phyloP scores from a whole-genome alignment of 2,329 filamentous ascomycete species.

The Alternaria consortialis region DNA sequence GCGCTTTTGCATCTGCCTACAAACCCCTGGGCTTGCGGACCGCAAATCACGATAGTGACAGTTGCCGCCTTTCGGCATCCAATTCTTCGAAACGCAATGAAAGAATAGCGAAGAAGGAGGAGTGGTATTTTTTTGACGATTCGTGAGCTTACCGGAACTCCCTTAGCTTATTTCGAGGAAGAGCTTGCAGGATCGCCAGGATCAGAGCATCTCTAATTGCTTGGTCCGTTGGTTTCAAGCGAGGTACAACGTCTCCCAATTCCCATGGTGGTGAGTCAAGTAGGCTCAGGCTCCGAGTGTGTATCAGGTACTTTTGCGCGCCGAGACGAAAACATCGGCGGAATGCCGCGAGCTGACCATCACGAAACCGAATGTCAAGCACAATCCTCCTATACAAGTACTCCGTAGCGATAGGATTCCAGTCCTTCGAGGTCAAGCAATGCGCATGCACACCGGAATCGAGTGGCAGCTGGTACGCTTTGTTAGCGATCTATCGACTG shows the following conservation, averaged over 20 bases:
- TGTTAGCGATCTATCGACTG: background rate
- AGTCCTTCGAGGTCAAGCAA: conserved; percentile 9
- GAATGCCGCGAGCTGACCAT: conserved; percentile 8
- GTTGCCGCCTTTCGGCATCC: no score
- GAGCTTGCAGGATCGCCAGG: conserved; percentile 2
- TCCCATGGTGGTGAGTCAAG: background rate
- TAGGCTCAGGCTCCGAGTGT: conserved; percentile 12
- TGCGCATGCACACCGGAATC: conserved; percentile 15
- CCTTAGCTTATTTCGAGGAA: conserved; percentile 11
- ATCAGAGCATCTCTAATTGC: background rate
- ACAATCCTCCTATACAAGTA: conserved; percentile 12
- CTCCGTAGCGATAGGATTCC: conserved; percentile 11
- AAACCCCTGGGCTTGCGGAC: no score
- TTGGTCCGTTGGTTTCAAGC: background rate
- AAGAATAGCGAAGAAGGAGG: no score
- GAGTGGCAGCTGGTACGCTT: conserved; percentile 2
- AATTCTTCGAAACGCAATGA: no score
- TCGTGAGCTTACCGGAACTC: conserved; percentile 8
- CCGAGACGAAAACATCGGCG: conserved; percentile 9
- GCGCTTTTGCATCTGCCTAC: no score
- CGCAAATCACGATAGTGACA: no score
- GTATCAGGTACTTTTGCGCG: conserved; percentile 6
- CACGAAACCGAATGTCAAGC: conserved; percentile 1
- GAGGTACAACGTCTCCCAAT: background rate
- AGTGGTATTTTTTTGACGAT: background rate